A percentile compares a stretch with the other conserved stretches of the same genome.
Evolutionary conservation across 441 rosid species (phyloP).

Genomic region (Populus hybrid): DNA sequence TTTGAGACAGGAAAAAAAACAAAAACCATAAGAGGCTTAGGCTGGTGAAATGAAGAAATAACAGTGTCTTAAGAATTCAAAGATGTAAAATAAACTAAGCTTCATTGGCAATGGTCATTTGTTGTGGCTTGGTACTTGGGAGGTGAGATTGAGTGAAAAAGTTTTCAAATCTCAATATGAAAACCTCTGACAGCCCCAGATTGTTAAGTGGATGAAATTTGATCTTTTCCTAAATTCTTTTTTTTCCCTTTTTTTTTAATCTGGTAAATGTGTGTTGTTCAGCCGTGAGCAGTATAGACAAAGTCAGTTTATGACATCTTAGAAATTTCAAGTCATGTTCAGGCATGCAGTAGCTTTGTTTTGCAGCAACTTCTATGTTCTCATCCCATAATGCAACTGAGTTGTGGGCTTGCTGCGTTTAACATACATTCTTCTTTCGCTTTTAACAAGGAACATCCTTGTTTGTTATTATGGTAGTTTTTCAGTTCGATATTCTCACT

Average conservation of each 20-base stretch:
- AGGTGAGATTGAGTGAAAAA: too few relatives aligned
- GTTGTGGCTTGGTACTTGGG: too few relatives aligned
- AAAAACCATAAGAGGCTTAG: not conserved
- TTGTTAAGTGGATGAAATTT: not conserved
- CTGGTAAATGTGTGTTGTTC: not conserved
- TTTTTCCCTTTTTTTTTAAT: too few relatives aligned
- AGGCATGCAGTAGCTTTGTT: too few relatives aligned
- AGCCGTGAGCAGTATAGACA: not conserved
- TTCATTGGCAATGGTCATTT: too few relatives aligned
- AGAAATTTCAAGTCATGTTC: not conserved
- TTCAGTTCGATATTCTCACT: not conserved
- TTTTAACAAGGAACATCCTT: not conserved
- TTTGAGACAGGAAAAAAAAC: not conserved
- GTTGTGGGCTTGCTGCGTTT: too few relatives aligned
- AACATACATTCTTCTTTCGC: not conserved
- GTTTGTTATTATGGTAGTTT: not conserved
- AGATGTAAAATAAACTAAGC: too few relatives aligned
- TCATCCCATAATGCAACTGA: too few relatives aligned
- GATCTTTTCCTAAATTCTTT: not conserved
- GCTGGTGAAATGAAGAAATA: not conserved
- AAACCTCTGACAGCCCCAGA: not conserved
- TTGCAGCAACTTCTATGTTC: too few relatives aligned
- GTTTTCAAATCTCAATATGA: too few relatives aligned
- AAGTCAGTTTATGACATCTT: not conserved
- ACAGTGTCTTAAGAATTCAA: too few relatives aligned